Percentiles rank a stretch among this genome's conserved stretches.
phyloP scores from a whole-genome alignment of 208 protist species.

The Wallacemonas collosoma region DNA sequence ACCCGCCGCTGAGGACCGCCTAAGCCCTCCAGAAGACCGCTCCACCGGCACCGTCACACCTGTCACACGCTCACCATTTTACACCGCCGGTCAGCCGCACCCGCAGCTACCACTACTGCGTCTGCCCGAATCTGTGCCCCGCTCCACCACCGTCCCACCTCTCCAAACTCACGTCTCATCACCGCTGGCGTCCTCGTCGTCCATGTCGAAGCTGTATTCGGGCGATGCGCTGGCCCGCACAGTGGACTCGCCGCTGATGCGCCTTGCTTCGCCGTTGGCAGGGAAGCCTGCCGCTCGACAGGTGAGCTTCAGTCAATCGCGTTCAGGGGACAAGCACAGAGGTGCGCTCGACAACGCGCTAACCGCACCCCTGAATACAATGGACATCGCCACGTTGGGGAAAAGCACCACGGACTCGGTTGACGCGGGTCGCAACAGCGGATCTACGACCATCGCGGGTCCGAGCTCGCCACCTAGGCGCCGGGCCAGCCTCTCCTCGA shows the following conservation, averaged over 20 bases:
- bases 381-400: not conserved
- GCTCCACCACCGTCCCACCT: not conserved
- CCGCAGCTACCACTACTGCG: not conserved
- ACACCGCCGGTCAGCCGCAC: not conserved
- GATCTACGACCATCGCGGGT: not conserved
- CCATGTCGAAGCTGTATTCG: not conserved
- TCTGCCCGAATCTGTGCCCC: not conserved
- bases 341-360: not conserved
- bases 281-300: slow-evolving; percentile 6
- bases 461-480: slow-evolving; percentile 4
- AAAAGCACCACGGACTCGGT: not conserved
- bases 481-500: not conserved
- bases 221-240: not conserved
- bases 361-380: not conserved
- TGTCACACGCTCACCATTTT: not conserved
- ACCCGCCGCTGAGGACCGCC: not conserved
- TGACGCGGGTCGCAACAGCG: slow-evolving; percentile 10
- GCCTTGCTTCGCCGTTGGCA: not conserved
- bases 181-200: not conserved
- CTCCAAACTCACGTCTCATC: not conserved
- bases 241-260: not conserved
- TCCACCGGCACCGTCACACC: not conserved
- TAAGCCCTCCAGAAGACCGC: not conserved
- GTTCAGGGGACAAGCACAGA: not conserved
- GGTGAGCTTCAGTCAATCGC: slow-evolving; percentile 12